Base-by-base conservation (phyloP, 805 yeast genomes). In the Saccharomycopsis sp. region DNA sequence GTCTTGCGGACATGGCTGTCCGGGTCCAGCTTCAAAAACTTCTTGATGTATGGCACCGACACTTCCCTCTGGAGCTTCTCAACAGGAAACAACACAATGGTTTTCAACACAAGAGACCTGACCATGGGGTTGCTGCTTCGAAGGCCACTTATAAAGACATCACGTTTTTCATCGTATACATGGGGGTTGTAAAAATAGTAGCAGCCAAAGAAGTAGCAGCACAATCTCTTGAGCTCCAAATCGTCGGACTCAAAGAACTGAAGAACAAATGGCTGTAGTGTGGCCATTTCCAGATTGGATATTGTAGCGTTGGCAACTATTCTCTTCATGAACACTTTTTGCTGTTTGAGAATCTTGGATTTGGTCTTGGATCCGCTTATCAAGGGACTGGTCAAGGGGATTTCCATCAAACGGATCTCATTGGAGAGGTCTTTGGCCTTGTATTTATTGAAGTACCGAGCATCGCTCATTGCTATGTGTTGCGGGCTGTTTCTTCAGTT, bases 221-320 rank as follows among this genome's bases (percentile, higher is more conserved):
- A 78, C 63, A 85, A 67, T 47, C 80, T 71, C 53, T 83, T 75
- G 39, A 80, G 65, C 49, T 83, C 94, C 22, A 76, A 44, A 59
- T 85, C 94, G 50, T 69, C 70, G 57, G 69, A 64, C 34, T 65
- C 64, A 53, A 81, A 62, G n/a, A 78, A 59, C 26, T 57, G 54
- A 5, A 74, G 45, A 5, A 85, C 69, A 38, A 84, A 94, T 1
- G 78, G 77, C 53, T 79, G 72, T 41, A 89, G 56, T 15, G 62
- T 57, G 8, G 75, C 66, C 73, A 87, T 74, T 54, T 89, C 96
- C 42, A 70, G 70, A 57, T 84, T 85, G 37, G 87, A 86, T 60
- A 86, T 68, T 4, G 94, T 80, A 59, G 86, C 70, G 58, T 87
- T 88, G 32, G 95, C 89, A 5, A 88, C 67, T 20, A 86, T 71